Evolutionary conservation across 192 early-diverging fungal genomes (phyloP), one percentile per base, ranked within the genome.

Genomic region (Coemansia sp.): DNA sequence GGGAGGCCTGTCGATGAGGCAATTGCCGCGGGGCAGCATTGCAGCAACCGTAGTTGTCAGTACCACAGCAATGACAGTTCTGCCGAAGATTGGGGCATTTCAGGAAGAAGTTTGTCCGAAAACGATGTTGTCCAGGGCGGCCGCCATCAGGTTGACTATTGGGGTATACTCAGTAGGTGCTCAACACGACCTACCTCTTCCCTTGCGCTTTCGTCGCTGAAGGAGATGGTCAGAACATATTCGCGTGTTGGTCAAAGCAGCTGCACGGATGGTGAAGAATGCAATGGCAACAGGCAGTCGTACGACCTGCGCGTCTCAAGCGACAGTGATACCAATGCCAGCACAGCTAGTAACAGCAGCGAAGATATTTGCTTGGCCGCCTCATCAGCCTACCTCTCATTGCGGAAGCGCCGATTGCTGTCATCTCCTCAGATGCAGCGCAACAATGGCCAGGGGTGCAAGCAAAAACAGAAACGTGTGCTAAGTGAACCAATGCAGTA

Each of bases 401-500:
- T 41, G 18, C 41, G 34, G 23, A 38, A 44, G 12, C 58, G 26
- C 9, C 49, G 8, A 16, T n/a, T 59, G 57, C 21, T 48, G 27
- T 24, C 54, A 24, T 10, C 54, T n/a, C 24, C 19, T n/a, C 22
- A 56, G 8, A 7, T 23, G 21, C 59, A 60, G 59, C 59, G 38
- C 54, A 53, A 64, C n/a, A 53, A 54, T 30, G 21, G 30, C 38
- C 38, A 44, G 38, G 38, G 38, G 16, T 44, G 38, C 18, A 76
- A 76, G 28, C 73, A 58, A 22, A 57, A 56, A 23, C 65, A 62
- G 26, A 78, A 73, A 24, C 69, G 76, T 10, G 70, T 78, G 50
- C 66, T 78, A 8, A 73, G 70, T 49, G 76, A 78, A 56, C 76
- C 76, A 0, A 78, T 78, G 76, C 76, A 78, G 64, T 78, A 78